phyloP scores from a whole-genome alignment of 345 rosid genomes.

The Populus deltoides region DNA sequence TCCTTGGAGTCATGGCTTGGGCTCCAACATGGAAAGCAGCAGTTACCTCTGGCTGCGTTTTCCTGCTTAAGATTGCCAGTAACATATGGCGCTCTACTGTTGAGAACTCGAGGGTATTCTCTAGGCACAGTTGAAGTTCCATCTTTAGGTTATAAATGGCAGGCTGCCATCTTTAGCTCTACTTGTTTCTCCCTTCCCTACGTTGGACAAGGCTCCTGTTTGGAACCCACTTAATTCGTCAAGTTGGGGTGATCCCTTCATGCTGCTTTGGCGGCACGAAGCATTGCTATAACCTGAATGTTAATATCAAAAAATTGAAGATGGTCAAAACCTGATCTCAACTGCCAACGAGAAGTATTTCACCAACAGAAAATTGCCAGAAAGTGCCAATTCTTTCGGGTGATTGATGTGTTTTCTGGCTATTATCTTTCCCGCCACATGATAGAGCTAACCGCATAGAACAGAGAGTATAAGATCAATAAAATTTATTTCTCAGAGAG shows the following conservation, averaged over 20 bases:
- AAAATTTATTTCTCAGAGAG: neutral
- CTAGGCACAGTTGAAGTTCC: neutral
- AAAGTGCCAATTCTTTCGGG: neutral
- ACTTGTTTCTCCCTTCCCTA: neutral
- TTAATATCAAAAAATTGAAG: neutral
- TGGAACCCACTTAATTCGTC: too few relatives aligned
- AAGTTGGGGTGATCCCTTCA: neutral
- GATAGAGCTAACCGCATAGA: neutral
- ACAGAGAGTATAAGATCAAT: neutral
- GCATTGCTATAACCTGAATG: conserved; percentile 13
- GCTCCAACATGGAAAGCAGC: conserved; percentile 16
- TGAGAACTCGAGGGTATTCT: too few relatives aligned
- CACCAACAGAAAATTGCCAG: neutral
- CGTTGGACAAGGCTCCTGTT: neutral
- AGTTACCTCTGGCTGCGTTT: neutral
- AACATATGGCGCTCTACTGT: too few relatives aligned
- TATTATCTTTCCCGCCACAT: too few relatives aligned
- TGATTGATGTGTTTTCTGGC: neutral
- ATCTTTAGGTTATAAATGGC: neutral
- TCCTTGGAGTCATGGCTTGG: neutral
- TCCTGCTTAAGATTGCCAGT: too few relatives aligned
- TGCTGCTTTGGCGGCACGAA: conserved; percentile 14
- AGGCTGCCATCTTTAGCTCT: neutral
- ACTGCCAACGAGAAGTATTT: neutral
- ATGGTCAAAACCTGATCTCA: too few relatives aligned